These are phyloP conservation scores for Diaporthe vexans DNA, from an alignment of 2,329 filamentous ascomycete genomes.

Conservation along the genomic window DNA sequence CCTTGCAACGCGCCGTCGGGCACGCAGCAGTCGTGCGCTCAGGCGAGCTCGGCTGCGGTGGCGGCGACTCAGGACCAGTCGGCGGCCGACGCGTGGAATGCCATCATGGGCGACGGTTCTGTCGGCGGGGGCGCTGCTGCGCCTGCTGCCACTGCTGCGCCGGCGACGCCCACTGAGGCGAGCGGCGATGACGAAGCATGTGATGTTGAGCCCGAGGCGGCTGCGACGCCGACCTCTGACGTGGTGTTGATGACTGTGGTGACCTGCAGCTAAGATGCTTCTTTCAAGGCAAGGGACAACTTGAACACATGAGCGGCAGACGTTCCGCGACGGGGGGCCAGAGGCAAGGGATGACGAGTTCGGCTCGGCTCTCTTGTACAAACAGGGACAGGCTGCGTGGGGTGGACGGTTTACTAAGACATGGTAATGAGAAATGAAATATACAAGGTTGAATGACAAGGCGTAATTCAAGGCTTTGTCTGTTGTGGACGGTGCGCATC, in stretches of 20 bases:
- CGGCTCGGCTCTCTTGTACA: too few species aligned
- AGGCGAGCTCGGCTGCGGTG: constrained; percentile 47
- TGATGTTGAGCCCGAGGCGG: background rate
- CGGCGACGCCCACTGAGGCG: constrained; percentile 31
- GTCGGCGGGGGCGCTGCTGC: constrained; percentile 41
- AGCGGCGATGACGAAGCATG: constrained; percentile 3
- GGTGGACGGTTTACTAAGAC: background rate
- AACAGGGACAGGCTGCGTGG: too few species aligned
- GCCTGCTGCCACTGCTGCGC: constrained; percentile 27
- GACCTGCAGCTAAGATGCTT: constrained; percentile 4
- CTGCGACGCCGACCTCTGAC: constrained; percentile 12
- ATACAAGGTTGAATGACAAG: background rate
- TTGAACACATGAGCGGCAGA: background rate
- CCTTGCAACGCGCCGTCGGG: constrained; percentile 51
- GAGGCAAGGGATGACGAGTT: background rate
- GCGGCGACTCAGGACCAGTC: constrained; percentile 50
- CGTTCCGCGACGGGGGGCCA: too few species aligned
- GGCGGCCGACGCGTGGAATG: constrained; percentile 53
- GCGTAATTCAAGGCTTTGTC: background rate
- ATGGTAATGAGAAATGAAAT: constrained; percentile 9
- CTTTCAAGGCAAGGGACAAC: too few species aligned
- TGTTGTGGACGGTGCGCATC: background rate
- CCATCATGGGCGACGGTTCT: constrained; percentile 43
- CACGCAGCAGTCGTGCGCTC: constrained; percentile 47
- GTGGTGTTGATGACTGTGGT: constrained; percentile 26